Evolutionary conservation across 2,329 filamentous ascomycete genomes (phyloP).

Genomic region (Alternaria ventricosa): DNA sequence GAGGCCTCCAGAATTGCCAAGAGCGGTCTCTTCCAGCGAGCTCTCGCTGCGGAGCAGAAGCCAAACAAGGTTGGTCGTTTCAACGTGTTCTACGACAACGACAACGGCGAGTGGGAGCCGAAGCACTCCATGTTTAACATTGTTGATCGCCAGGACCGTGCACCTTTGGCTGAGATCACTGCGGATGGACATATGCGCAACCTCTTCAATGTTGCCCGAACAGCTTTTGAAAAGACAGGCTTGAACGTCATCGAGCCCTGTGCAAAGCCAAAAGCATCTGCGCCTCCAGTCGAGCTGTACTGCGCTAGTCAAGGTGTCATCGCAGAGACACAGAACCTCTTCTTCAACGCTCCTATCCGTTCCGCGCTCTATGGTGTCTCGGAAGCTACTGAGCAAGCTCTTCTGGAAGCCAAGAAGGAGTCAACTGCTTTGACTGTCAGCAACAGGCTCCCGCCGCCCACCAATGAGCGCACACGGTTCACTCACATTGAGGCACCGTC

Average conservation of each 20-base stretch:
- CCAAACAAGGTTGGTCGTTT: slow-evolving; percentile 69
- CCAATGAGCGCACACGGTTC: slow-evolving; percentile 81
- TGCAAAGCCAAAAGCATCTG: slow-evolving; percentile 76
- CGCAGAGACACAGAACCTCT: slow-evolving; percentile 70
- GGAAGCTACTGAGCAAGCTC: slow-evolving; percentile 70
- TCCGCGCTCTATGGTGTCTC: slow-evolving; percentile 73
- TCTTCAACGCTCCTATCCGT: slow-evolving; percentile 82
- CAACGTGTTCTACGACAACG: slow-evolving; percentile 70
- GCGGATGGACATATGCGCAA: slow-evolving; percentile 73
- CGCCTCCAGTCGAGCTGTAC: slow-evolving; percentile 82
- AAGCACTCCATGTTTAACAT: slow-evolving; percentile 84
- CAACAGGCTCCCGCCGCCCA: slow-evolving; percentile 76
- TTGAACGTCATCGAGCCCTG: slow-evolving; percentile 82
- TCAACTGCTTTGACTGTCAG: slow-evolving; percentile 67
- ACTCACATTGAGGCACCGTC: slow-evolving; percentile 92
- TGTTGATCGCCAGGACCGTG: slow-evolving; percentile 69
- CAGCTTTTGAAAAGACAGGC: slow-evolving; percentile 71
- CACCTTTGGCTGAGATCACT: slow-evolving; percentile 72
- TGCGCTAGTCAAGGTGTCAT: slow-evolving; percentile 71
- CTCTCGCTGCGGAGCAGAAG: slow-evolving; percentile 62
- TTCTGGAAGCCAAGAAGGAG: slow-evolving; percentile 77
- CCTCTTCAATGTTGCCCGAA: slow-evolving; percentile 78
- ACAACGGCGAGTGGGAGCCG: slow-evolving; percentile 71
- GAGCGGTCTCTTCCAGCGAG: slow-evolving; percentile 75
- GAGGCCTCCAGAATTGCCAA: slow-evolving; percentile 76